phyloP scores from a whole-genome alignment of 306 rosid species.

The Vigna mungo region DNA sequence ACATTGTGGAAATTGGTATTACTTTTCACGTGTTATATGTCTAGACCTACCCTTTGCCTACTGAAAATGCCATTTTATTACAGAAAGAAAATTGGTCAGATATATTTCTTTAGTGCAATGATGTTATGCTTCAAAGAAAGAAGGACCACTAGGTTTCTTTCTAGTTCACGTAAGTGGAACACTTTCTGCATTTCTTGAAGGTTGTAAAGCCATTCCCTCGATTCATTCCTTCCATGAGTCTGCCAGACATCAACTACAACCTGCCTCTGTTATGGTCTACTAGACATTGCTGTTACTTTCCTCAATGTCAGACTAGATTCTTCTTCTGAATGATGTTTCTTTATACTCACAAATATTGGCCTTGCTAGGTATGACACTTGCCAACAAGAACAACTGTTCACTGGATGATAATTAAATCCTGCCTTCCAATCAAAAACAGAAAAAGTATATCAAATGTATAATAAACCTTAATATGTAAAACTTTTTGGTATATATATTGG shows the following conservation, averaged over 20 bases:
- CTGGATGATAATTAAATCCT: slow-evolving; percentile 12
- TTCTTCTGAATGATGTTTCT: slow-evolving; percentile 15
- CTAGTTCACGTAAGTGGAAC: slow-evolving; percentile 12
- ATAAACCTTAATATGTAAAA: background rate
- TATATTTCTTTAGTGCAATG: background rate
- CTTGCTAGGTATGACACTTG: slow-evolving; percentile 29
- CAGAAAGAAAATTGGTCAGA: slow-evolving; percentile 4
- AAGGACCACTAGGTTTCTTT: slow-evolving; percentile 11
- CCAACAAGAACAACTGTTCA: slow-evolving; percentile 7
- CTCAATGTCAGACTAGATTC: slow-evolving; percentile 19
- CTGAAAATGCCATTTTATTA: slow-evolving; percentile 1
- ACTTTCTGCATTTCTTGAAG: slow-evolving; percentile 34
- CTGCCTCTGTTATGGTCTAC: slow-evolving; percentile 18
- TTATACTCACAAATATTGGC: background rate
- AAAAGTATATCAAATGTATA: background rate
- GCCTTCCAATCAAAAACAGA: background rate
- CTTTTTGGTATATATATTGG: background rate
- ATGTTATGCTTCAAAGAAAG: slow-evolving; percentile 33
- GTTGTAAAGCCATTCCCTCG: slow-evolving; percentile 12
- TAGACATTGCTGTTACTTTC: slow-evolving; percentile 16
- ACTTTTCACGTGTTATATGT: background rate
- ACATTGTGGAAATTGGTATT: background rate
- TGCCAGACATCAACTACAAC: background rate
- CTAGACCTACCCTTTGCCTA: background rate
- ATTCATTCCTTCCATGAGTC: slow-evolving; percentile 24